phyloP scores from a whole-genome alignment of 2,329 filamentous ascomycete species.

The Fusarium drepaniforme region DNA sequence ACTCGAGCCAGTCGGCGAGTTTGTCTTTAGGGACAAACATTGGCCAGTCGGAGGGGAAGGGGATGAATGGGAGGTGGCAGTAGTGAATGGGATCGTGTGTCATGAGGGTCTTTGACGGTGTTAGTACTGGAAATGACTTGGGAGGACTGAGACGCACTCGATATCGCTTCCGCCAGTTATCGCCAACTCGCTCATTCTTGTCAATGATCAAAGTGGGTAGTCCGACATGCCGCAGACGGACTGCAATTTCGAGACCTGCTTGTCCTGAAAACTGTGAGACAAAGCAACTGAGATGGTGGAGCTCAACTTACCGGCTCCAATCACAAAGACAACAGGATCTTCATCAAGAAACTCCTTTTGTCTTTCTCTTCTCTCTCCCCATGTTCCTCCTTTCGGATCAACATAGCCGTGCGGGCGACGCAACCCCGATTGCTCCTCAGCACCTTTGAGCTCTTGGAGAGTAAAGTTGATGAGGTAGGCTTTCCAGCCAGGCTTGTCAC shows the following conservation, averaged over 20 bases:
- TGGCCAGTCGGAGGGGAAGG: slow-evolving; percentile 41
- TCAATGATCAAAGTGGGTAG: slow-evolving; percentile 56
- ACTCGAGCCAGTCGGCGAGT: slow-evolving; percentile 61
- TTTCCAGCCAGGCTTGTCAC: slow-evolving; percentile 32
- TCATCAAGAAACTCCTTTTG: slow-evolving; percentile 39
- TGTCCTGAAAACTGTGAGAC: slow-evolving; percentile 12
- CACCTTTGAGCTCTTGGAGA: slow-evolving; percentile 39
- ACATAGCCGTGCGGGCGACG: slow-evolving; percentile 39
- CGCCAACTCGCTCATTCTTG: slow-evolving; percentile 57
- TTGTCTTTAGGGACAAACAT: slow-evolving; percentile 58
- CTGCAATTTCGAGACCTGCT: slow-evolving; percentile 16
- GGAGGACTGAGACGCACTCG: slow-evolving; percentile 24
- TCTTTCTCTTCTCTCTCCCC: slow-evolving; percentile 44
- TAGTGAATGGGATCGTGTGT: slow-evolving; percentile 36
- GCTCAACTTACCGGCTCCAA: slow-evolving; percentile 13
- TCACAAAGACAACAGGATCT: slow-evolving; percentile 52
- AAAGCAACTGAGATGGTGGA: no score
- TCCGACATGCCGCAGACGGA: slow-evolving; percentile 43
- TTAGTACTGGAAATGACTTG: not conserved
- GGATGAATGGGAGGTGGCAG: slow-evolving; percentile 40
- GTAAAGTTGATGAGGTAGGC: slow-evolving; percentile 43
- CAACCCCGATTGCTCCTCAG: slow-evolving; percentile 14
- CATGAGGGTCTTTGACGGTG: slow-evolving; percentile 29
- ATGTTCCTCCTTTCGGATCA: slow-evolving; percentile 32
- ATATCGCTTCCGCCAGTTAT: slow-evolving; percentile 65